Evolutionary conservation across 225 moss, liverwort and hornwort genomes (phyloP), one percentile per base, ranked within the genome.

Genomic region (Takakia lepidozioides): DNA sequence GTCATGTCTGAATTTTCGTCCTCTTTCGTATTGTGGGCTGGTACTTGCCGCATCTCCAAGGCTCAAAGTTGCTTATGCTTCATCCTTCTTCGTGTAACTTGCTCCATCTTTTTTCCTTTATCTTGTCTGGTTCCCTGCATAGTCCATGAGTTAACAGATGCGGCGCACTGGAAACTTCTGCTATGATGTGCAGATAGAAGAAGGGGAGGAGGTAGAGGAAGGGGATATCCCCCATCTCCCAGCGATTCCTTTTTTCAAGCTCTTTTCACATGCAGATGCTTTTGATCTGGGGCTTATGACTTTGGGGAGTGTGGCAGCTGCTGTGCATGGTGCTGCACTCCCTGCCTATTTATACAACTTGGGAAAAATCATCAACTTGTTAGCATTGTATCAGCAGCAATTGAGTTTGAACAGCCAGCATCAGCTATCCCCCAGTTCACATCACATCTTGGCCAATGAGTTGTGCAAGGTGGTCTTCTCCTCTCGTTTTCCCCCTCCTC

Each of bases 211-310:
- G 29, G 65, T 80, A 36, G 82, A 73, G 38, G 90, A 82, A 61
- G 57, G 61, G 30, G 85, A 88, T 60, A 81, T 85, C 46, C 71
- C 75, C 18, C 70, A 68, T 49, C 90, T 77, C 32, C 87, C 91
- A 37, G 87, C 95, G 22, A 90, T 98, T 64, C 95, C 95, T 35
- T 98, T 98, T 64, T 64, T 91, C 57, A 75, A 87, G 43, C 84
- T 98, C 46, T 98, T 98, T 56, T 82, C 80, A 4, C 85, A 91
- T 52, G 95, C 95, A 14, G 84, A 90, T 35, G 52, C 65, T 19
- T 58, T 98, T 52, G 95, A 98, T 48, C 87, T 90, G 95, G 48
- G 85, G 29, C 85, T 98, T 30, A 98, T 98, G 95, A 61, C 52
- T 23, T 22, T 98, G 9, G 95, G 95, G 25, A 84, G 86, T 42